Conservation (phyloP, 495 filamentous ascomycete genomes). For the Neurospora discreta region DNA sequence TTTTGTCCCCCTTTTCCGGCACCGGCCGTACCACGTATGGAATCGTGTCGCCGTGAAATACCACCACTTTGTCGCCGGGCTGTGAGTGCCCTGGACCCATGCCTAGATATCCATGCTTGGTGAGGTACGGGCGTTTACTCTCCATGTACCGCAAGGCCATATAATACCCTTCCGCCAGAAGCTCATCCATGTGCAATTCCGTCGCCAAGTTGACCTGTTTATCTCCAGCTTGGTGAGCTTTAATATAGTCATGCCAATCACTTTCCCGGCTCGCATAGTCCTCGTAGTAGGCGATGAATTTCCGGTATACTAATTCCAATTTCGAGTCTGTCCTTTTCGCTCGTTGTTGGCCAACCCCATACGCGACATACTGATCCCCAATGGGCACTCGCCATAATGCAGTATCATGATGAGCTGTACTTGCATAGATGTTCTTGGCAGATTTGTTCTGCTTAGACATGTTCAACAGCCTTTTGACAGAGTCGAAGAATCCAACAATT, state of each 20-base stretch:
- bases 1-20: not conserved
- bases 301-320: not conserved
- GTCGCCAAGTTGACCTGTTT: not conserved
- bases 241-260: fast-evolving
- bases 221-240: not conserved
- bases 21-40: constrained; percentile 7
- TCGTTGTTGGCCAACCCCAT: fast-evolving
- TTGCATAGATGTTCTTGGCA: not conserved
- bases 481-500: not conserved
- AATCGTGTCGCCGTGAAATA: constrained; percentile 5
- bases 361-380: not conserved
- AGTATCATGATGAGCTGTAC: not conserved
- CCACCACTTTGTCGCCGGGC: constrained; percentile 6
- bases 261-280: not conserved
- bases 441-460: not conserved
- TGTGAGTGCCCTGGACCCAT: constrained; percentile 1
- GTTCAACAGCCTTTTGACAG: not conserved
- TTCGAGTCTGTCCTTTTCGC: not conserved
- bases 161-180: not conserved
- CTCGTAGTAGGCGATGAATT: not conserved
- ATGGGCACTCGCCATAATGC: not conserved
- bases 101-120: constrained; percentile 4
- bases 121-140: constrained; percentile 2
- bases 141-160: not conserved
- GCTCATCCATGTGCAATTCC: not conserved